Base-by-base conservation (phyloP, 345 rosid species). In the Euphorbia tirucalli region DNA sequence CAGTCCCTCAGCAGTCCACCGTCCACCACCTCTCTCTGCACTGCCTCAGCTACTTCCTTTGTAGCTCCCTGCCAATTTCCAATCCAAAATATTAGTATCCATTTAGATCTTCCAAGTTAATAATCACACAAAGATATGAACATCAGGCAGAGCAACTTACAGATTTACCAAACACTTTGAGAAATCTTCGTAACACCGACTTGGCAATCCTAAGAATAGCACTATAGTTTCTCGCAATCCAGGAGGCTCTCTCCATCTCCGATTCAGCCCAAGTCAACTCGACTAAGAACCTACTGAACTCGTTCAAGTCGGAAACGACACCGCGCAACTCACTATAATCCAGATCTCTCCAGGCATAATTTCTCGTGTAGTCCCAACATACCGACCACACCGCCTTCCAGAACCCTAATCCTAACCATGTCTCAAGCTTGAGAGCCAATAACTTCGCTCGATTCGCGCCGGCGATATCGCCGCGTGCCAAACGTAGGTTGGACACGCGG, bases 401-500 rank as follows among this genome's bases (percentile, higher is more conserved):
- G 37, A 82, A 65, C 63, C 89, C 88, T 11, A 87, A 28, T 65
- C 87, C 87, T 46, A 75, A 57, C 64, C 81, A 80, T 15, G 78
- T 85, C 69, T 91, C 85, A 1, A 91, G 78, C 75, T 85, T 83
- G 11, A 78, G 81, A 7, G 94, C 89, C 35, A 89, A 63, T 58
- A 65, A 15, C 66, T 79, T 83, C 46, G 85, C 93, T 16, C 97
- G 88, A 39, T 77, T 66, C 11, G 90, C 77, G 3, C 96, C 98
- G 41, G 65, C 43, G 16, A 22, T 15, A 69, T 93, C 97, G 16
- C 96, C 94, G 16, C 98, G 93, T 0, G 86, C 75, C 7, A 81
- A 80, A 22, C 97, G 97, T 18, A 89, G 78, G 81, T 87, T 88
- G 61, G 96, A 82, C 39, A 93, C 94, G 66, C 97, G 96, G 46